Percentiles rank a stretch among this genome's conserved stretches.
These are phyloP conservation scores for Trichoderma asperelloides DNA, from an alignment of 495 filamentous ascomycete genomes.

Conservation along the genomic window DNA sequence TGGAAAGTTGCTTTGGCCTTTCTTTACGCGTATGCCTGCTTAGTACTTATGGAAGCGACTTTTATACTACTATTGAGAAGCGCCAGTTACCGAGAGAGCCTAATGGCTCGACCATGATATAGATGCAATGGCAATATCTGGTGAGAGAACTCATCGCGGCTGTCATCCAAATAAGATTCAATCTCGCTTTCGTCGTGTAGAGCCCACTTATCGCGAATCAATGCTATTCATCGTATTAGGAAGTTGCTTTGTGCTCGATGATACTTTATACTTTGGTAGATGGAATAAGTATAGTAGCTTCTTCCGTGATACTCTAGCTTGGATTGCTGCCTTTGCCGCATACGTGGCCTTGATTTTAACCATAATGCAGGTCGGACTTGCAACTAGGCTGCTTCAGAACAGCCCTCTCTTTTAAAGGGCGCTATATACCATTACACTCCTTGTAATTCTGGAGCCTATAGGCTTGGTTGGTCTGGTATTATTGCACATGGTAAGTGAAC, in stretches of 20 bases:
- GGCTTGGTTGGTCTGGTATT: neutral
- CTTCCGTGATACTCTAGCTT: conserved; percentile 38
- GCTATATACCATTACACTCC: conserved; percentile 47
- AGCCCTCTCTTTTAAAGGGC: conserved; percentile 36
- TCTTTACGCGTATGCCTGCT: conserved; percentile 27
- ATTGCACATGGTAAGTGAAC: neutral
- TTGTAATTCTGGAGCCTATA: conserved; percentile 30
- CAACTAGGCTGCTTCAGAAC: conserved; percentile 27
- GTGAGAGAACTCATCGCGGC: conserved; percentile 14
- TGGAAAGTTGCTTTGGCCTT: conserved; percentile 23
- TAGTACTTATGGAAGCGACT: conserved; percentile 32
- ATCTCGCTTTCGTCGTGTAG: conserved; percentile 35
- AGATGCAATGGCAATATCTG: conserved; percentile 13
- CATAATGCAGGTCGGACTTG: conserved; percentile 52
- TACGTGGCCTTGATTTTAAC: conserved; percentile 47
- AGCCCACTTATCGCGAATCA: conserved; percentile 36
- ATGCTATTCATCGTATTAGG: conserved; percentile 22
- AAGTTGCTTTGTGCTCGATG: conserved; percentile 13
- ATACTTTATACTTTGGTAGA: conserved; percentile 18
- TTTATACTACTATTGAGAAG: conserved; percentile 25
- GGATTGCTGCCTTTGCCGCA: conserved; percentile 33
- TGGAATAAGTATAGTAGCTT: conserved; percentile 27
- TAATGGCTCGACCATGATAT: conserved; percentile 12
- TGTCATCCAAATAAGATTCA: conserved; percentile 26
- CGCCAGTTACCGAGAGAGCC: conserved; percentile 22